Conservation (phyloP, 441 rosid genomes). For the Brassica hybrid region DNA sequence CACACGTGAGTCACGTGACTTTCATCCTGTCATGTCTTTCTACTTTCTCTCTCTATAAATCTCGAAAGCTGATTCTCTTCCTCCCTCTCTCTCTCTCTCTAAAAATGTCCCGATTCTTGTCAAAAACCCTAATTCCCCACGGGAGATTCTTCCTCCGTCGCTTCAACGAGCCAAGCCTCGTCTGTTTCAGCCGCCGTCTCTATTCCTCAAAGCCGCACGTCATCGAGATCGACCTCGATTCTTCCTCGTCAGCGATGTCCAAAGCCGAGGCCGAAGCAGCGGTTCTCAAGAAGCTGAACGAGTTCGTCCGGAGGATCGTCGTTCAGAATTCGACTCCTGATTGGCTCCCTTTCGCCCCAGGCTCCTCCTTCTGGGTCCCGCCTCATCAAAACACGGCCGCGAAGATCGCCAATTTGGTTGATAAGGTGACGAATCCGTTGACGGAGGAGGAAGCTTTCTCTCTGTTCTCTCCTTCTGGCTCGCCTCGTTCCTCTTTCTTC, state of each 20-base stretch:
- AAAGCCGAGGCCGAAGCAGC: constrained; percentile 40
- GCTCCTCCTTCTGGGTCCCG: constrained; percentile 70
- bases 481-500: constrained; percentile 49
- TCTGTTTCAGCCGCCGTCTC: constrained; percentile 27
- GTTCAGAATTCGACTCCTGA: constrained; percentile 57
- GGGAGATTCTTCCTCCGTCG: constrained; percentile 19
- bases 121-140: constrained; percentile 41
- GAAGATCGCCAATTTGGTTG: constrained; percentile 36
- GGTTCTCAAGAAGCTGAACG: constrained; percentile 51
- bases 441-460: constrained; percentile 47
- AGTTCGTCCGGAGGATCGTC: constrained; percentile 47
- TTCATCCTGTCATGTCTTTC: neutral
- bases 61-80: constrained; percentile 9
- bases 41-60: neutral
- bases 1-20: constrained; percentile 25
- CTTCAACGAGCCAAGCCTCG: neutral
- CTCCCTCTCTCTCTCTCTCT: no score
- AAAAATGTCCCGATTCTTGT: constrained; percentile 34
- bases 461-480: constrained; percentile 41
- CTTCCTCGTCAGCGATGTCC: constrained; percentile 23
- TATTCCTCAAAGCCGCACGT: constrained; percentile 33
- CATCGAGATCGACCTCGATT: constrained; percentile 42
- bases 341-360: constrained; percentile 65
- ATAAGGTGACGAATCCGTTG: constrained; percentile 37
- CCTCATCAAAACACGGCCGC: constrained; percentile 37